Evolutionary conservation across 306 rosid genomes (phyloP).

Genomic region (Quercus gilva): DNA sequence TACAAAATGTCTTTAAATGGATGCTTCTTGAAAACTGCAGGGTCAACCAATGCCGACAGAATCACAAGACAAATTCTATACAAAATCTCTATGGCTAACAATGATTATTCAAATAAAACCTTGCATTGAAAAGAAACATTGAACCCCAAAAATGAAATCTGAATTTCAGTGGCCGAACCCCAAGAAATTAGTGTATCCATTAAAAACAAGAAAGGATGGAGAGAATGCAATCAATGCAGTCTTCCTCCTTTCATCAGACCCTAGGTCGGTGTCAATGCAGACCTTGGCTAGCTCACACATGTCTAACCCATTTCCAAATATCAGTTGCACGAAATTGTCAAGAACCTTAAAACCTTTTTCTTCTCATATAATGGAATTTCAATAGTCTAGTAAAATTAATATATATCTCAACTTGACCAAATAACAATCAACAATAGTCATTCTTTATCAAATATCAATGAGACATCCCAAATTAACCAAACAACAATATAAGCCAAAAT

Average conservation of each 20-base stretch:
- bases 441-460: neutral
- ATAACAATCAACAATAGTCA: neutral
- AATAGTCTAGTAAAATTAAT: too few relatives aligned
- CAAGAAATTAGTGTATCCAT: neutral
- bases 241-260: neutral
- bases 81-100: neutral
- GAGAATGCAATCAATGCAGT: neutral
- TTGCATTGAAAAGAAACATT: neutral
- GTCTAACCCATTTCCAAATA: neutral
- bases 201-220: neutral
- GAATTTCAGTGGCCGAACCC: neutral
- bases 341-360: neutral
- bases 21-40: neutral
- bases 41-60: neutral
- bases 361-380: neutral
- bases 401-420: neutral
- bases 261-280: neutral
- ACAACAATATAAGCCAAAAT: neutral
- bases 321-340: neutral
- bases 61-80: neutral
- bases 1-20: neutral
- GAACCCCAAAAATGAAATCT: neutral
- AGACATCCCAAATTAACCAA: neutral
- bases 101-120: neutral
- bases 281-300: neutral